These are phyloP conservation scores for Chlamydomonas sphaeroides DNA, from an alignment of 139 green algal species.

Conservation along the genomic window DNA sequence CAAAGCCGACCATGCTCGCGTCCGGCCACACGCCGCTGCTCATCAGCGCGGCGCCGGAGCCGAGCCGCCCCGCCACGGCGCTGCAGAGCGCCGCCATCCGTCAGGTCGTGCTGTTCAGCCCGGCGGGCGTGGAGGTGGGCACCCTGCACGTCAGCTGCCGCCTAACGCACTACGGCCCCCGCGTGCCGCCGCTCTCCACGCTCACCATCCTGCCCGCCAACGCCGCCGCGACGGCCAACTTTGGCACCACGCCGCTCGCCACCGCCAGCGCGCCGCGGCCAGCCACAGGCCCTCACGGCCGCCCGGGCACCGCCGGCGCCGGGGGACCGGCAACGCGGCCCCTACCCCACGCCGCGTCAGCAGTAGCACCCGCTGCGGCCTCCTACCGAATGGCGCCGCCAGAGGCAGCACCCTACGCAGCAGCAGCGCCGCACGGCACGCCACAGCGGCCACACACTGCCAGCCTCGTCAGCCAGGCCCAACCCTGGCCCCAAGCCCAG, in stretches of 20 bases:
- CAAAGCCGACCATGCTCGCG: conserved; percentile 44
- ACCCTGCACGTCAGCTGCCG: conserved; percentile 32
- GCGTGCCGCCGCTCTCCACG: conserved; percentile 31
- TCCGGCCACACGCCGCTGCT: conserved; percentile 44
- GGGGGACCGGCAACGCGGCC: background rate
- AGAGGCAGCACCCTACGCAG: too few species aligned
- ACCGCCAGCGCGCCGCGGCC: background rate
- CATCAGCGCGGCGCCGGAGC: conserved; percentile 16
- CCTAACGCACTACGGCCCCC: conserved; percentile 25
- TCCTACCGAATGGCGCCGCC: too few species aligned
- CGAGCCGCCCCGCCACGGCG: background rate
- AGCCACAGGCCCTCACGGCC: too few species aligned
- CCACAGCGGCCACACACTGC: too few species aligned
- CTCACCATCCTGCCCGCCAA: conserved; percentile 14
- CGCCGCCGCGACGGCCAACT: background rate
- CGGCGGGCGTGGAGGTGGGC: conserved; percentile 15
- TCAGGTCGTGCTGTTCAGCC: conserved; percentile 22
- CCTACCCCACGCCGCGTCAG: too few species aligned
- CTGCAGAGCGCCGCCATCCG: conserved; percentile 14
- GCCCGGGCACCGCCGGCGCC: background rate
- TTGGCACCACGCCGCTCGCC: background rate
- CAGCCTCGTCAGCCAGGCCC: too few species aligned
- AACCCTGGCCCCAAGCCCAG: too few species aligned
- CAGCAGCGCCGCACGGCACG: too few species aligned
- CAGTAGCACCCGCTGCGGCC: too few species aligned